Evolutionary conservation across 768 basidiomycete species (phyloP).

Genomic region (Pulveroboletus sp.): DNA sequence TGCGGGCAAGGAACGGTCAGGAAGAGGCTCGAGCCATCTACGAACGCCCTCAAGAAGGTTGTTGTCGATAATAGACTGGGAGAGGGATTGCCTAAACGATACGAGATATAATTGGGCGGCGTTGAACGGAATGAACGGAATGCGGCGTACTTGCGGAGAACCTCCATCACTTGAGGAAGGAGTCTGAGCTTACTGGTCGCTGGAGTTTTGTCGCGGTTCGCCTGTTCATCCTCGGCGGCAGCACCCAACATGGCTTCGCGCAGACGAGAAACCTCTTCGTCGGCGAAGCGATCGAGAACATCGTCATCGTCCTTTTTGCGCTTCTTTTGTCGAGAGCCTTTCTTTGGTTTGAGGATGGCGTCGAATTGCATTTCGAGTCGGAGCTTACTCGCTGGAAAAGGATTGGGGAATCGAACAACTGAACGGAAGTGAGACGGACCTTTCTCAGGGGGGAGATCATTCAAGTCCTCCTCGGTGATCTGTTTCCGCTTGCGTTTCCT

Average conservation of each 20-base stretch:
- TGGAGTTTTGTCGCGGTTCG: constrained; percentile 76
- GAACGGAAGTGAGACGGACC: constrained; percentile 40
- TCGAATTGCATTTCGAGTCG: constrained; percentile 83
- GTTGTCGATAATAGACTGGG: constrained; percentile 92
- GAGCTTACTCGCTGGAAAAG: constrained; percentile 60
- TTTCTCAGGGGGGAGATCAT: constrained; percentile 71
- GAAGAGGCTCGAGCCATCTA: constrained; percentile 91
- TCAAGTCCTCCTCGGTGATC: constrained; percentile 61
- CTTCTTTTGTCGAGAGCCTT: constrained; percentile 55
- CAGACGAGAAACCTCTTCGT: constrained; percentile 88
- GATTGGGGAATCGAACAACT: not conserved
- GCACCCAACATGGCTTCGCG: constrained; percentile 84
- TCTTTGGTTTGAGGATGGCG: constrained; percentile 81
- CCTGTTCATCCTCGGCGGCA: constrained; percentile 76
- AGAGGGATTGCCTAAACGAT: constrained; percentile 66
- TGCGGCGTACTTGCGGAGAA: constrained; percentile 77
- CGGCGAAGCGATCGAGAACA: constrained; percentile 79
- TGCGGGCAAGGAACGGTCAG: constrained; percentile 87
- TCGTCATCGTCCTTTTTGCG: constrained; percentile 81
- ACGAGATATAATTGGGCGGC: not conserved
- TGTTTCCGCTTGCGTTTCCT: constrained; percentile 60
- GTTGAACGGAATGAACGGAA: too few species aligned
- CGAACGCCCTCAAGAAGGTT: constrained; percentile 87
- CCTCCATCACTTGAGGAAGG: constrained; percentile 87
- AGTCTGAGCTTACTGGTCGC: constrained; percentile 81